Evolutionary conservation across 495 filamentous ascomycete species (phyloP).

Genomic region (Xylaria cubensis): DNA sequence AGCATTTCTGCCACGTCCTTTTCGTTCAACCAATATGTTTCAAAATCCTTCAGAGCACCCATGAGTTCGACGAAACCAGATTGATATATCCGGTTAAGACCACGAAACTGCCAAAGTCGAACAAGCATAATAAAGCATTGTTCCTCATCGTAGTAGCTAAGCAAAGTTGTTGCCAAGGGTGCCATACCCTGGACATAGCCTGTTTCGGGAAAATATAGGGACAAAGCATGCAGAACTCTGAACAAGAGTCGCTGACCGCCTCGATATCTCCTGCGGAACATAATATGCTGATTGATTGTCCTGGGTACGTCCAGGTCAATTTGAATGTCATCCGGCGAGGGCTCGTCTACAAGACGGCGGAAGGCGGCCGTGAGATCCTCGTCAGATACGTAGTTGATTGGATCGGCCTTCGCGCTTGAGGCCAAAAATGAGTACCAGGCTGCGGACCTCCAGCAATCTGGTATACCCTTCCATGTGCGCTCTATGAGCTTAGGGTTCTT

Average conservation of each 20-base stretch:
- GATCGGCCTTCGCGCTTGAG: slow-evolving; percentile 73
- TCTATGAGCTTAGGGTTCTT: slow-evolving; percentile 85
- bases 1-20: slow-evolving; percentile 78
- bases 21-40: slow-evolving; percentile 79
- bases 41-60: slow-evolving; percentile 86
- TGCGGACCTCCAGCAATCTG: slow-evolving; percentile 90
- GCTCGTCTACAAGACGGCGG: slow-evolving; percentile 70
- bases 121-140: slow-evolving; percentile 94
- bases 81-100: slow-evolving; percentile 83
- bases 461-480: slow-evolving; percentile 97
- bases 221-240: slow-evolving; percentile 88
- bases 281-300: slow-evolving; percentile 94
- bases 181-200: slow-evolving; percentile 99
- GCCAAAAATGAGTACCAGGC: slow-evolving; percentile 95
- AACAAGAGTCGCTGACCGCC: slow-evolving; percentile 92
- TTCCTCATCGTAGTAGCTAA: slow-evolving; percentile 98
- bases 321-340: slow-evolving; percentile 90
- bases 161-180: slow-evolving; percentile 85
- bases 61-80: slow-evolving; percentile 88
- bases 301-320: slow-evolving; percentile 97
- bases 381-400: slow-evolving; percentile 64
- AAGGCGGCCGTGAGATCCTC: slow-evolving; percentile 73
- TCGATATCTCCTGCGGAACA: slow-evolving; percentile 93
- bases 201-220: slow-evolving; percentile 86
- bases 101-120: slow-evolving; percentile 86